Base-by-base conservation (phyloP, 768 basidiomycete genomes). In the Leccinellum rugosiceps region DNA sequence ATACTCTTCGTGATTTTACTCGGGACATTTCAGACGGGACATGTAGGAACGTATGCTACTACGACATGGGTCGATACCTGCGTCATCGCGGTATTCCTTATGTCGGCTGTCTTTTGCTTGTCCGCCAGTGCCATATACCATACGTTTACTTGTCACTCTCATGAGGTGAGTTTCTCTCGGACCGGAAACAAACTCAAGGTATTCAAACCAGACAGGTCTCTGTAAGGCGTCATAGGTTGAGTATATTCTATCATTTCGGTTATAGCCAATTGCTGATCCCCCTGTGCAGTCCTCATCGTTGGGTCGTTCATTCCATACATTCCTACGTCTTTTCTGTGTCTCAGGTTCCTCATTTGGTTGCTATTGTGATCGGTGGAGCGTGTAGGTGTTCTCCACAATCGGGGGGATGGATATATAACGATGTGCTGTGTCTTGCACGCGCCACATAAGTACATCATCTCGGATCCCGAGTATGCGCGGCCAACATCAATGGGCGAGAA, bases 231-330 rank as follows among this genome's bases (percentile, higher is more conserved):
- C 61, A 81, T 87, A 60, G 74, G 81, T 88, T 50, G 52, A 77
- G 60, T 50, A 17, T 47, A 38, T 46, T 15, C 15, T 25, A 53
- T 51, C 56, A 52, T 35, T 56, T 50, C 44, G 49, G 25, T 35
- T 31, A 32, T 51, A 49, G 17, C 28, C 31, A 23, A 19, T 44
- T 0, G 23, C 53, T 63, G 54, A 73, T 23, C 8, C 28, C 26
- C 59, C 21, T 47, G 25, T 32, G 54, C 50, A 79, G 79, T 85
- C 31, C 78, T 92, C 55, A 90, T 77, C 43, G 84, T 89, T 45
- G 93, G 92, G 25, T 92, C 90, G 32, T 87, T 87, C 70, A 83
- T 84, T 62, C 88, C 92, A 6, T 83, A 78, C 60, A 75, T 94
- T 41, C 87, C 67, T 93, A 92, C 68, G 87, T 83, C 3, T 91